Percentiles rank a stretch among this genome's conserved stretches.
These are phyloP conservation scores for Wickerhamiella hasegawae DNA, from an alignment of 805 yeast genomes.

Conservation along the genomic window DNA sequence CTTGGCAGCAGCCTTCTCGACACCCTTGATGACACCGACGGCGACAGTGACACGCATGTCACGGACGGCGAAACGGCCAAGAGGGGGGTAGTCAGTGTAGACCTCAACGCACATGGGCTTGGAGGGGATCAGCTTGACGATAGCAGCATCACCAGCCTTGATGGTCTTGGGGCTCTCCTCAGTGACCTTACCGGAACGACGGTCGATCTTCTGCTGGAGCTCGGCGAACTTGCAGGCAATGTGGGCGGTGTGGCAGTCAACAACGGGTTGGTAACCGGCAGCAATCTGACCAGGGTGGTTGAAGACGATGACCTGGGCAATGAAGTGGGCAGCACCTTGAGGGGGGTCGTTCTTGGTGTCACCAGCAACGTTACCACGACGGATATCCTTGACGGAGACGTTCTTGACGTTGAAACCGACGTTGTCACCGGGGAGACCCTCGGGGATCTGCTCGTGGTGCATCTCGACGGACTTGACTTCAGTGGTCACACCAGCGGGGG, in stretches of 20 bases:
- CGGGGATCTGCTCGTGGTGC: conserved; percentile 68
- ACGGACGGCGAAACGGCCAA: conserved; percentile 98
- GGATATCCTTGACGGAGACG: conserved; percentile 75
- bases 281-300: conserved; percentile 88
- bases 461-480: conserved; percentile 81
- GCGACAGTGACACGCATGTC: conserved; percentile 99
- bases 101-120: conserved; percentile 94
- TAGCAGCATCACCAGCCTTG: conserved; percentile 93
- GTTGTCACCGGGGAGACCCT: conserved; percentile 85
- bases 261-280: conserved; percentile 82
- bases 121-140: conserved; percentile 74
- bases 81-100: conserved; percentile 87
- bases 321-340: conserved; percentile 61
- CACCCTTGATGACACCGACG: conserved; percentile 97
- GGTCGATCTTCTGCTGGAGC: conserved; percentile 71
- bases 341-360: conserved; percentile 86
- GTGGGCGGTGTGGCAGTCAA: conserved; percentile 89
- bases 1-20: conserved; percentile 83
- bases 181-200: conserved; percentile 81
- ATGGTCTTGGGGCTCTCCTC: conserved; percentile 86
- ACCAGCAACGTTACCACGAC: conserved; percentile 89
- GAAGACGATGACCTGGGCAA: conserved; percentile 73
- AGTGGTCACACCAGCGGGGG: conserved; percentile 84
- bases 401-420: conserved; percentile 85
- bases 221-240: conserved; percentile 78